Evolutionary conservation across 345 rosid genomes (phyloP), one percentile per base, ranked within the genome.

Genomic region (Melaleuca quinquenervia): DNA sequence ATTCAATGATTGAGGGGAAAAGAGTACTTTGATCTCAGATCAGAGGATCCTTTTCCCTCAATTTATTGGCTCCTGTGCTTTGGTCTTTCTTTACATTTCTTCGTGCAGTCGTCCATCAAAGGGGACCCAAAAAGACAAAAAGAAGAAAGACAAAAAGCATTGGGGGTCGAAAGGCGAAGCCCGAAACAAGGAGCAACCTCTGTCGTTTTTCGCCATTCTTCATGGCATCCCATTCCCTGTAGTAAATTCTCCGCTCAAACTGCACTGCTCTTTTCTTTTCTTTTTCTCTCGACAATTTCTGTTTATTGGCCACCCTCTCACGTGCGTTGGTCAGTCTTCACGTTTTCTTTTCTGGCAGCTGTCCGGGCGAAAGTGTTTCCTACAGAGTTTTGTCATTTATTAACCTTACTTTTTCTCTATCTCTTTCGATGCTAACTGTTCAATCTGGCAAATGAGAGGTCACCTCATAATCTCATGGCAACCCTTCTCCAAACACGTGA

Each of bases 221-320:
- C 11, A n/a, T 11, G 22, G 29, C 0, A 24, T 11, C 10, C n/a
- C n/a, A n/a, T n/a, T n/a, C n/a, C 15, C 14, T 0, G 14, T 10
- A 5, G 11, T 26, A 5, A 12, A 2, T 11, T 56, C 14, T 26
- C 7, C 13, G 62, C 29, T 56, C 41, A 41, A 41, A 41, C 41
- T 41, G 41, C 41, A 22, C n/a, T 8, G 58, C 58, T 54, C n/a
- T 21, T 54, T 22, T 54, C 58, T 22, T 22, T 54, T n/a, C n/a
- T n/a, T n/a, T n/a, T n/a, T 1, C n/a, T n/a, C n/a, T n/a, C n/a
- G n/a, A n/a, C n/a, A n/a, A n/a, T n/a, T n/a, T n/a, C n/a, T n/a
- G n/a, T n/a, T n/a, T n/a, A 22, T 54, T 54, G 58, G 5, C 58
- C 8, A 54, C n/a, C 18, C 52, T 3, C 20, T 8, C 58, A 22